Evolutionary conservation across 192 early-diverging fungal genomes (phyloP).

Genomic region (Gonapodya sp.): DNA sequence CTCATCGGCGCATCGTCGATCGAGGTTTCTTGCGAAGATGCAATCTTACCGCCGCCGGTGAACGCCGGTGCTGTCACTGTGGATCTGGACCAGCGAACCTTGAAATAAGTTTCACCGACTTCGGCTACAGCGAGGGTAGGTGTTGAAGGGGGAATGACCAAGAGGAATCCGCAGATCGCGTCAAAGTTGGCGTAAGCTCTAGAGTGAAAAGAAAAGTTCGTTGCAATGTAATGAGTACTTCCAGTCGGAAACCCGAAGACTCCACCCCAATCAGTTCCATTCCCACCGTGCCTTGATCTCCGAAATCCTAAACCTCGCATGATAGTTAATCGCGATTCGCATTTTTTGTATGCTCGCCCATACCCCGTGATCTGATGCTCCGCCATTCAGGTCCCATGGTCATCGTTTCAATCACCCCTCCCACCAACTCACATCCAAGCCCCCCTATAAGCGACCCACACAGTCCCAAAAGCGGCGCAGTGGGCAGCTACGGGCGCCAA

Average conservation of each 20-base stretch:
- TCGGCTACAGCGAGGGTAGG: constrained; percentile 23
- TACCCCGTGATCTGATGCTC: too few relatives aligned
- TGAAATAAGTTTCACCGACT: constrained; percentile 15
- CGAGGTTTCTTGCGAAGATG: background rate
- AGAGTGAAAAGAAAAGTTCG: too few relatives aligned
- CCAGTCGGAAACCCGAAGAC: too few relatives aligned
- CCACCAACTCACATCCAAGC: constrained; percentile 7
- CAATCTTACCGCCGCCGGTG: background rate
- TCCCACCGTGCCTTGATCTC: too few relatives aligned
- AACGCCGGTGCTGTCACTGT: background rate
- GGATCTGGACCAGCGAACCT: constrained; percentile 18
- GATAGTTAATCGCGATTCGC: too few relatives aligned
- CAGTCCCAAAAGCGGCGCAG: constrained; percentile 22
- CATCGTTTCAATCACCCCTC: too few relatives aligned
- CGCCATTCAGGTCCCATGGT: too few relatives aligned
- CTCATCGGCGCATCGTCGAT: background rate
- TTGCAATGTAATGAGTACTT: background rate
- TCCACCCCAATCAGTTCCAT: too few relatives aligned
- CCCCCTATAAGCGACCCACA: constrained; percentile 21
- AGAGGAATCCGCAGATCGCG: constrained; percentile 21
- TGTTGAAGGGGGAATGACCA: constrained; percentile 17
- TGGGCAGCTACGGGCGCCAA: constrained; percentile 27
- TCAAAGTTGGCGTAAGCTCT: constrained; percentile 22
- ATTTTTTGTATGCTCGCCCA: too few relatives aligned
- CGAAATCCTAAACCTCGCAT: too few relatives aligned